Evolutionary conservation across 1,284 basidiomycete species (phyloP).

Genomic region (Chalciporus sp.): DNA sequence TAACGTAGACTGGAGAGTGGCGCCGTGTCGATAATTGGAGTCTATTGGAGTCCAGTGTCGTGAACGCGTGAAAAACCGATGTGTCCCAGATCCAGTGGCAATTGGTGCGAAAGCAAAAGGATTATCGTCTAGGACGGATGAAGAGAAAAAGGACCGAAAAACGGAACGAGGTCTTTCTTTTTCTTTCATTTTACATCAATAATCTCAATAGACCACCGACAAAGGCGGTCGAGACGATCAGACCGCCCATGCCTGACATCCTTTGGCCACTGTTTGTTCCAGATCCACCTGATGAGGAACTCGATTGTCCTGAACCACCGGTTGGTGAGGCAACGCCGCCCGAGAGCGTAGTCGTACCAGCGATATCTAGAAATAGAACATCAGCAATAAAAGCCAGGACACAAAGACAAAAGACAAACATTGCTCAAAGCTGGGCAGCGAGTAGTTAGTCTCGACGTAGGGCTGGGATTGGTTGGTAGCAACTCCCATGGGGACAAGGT

Average conservation of each 20-base stretch:
- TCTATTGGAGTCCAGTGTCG: not conserved
- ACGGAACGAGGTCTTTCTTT: too few species aligned
- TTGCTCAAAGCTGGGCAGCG: constrained; percentile 45
- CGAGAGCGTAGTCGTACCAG: constrained; percentile 26
- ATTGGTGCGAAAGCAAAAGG: not conserved
- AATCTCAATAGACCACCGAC: constrained; percentile 17
- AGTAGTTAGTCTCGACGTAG: constrained; percentile 46
- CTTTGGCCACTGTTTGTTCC: not conserved
- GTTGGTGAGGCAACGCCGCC: not conserved
- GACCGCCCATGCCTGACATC: constrained; percentile 5
- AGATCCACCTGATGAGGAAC: constrained; percentile 3
- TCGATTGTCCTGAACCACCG: not conserved
- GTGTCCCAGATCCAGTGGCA: too few species aligned
- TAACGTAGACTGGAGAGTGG: too few species aligned
- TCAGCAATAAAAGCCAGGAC: not conserved
- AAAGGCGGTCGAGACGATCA: constrained; percentile 19
- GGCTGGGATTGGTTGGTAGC: constrained; percentile 49
- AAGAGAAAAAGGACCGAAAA: not conserved
- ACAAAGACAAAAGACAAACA: constrained; percentile 36
- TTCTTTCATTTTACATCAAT: constrained; percentile 12
- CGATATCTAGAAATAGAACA: constrained; percentile 17
- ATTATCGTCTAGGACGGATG: not conserved
- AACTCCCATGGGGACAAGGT: constrained; percentile 52
- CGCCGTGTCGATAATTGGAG: too few species aligned
- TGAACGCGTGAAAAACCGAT: not conserved